These are phyloP conservation scores for Hymenoscyphus albidus DNA, from an alignment of 2,329 filamentous ascomycete species.

Conservation along the genomic window DNA sequence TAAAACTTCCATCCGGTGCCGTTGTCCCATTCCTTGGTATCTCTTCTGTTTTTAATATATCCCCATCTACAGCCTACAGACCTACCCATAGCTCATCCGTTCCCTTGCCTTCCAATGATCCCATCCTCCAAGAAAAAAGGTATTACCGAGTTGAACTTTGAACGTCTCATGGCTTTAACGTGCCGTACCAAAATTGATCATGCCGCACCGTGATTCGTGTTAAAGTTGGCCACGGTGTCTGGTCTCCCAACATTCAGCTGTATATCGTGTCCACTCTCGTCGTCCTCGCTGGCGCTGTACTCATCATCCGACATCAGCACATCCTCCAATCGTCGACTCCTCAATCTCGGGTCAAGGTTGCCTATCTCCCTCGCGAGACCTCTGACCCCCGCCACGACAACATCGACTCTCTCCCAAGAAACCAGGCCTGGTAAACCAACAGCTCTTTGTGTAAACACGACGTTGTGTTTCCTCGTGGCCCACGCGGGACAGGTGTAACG, in stretches of 20 bases:
- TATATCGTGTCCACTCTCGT: constrained; percentile 17
- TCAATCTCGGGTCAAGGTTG: constrained; percentile 22
- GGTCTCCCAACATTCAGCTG: constrained; percentile 31
- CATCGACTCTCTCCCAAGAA: constrained; percentile 24
- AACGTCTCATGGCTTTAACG: not conserved
- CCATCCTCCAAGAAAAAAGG: not conserved
- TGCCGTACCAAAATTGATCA: constrained; percentile 6
- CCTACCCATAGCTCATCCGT: not conserved
- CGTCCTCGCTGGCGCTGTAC: constrained; percentile 11
- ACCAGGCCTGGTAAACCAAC: constrained; percentile 24
- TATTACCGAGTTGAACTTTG: not conserved
- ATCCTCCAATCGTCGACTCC: constrained; percentile 20
- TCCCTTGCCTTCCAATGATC: not conserved
- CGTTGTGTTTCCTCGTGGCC: constrained; percentile 21
- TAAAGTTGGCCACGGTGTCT: constrained; percentile 26
- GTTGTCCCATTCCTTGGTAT: not conserved
- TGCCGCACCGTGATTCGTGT: constrained; percentile 5
- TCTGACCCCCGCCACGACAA: constrained; percentile 27
- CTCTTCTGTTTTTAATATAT: not conserved
- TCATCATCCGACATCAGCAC: constrained; percentile 17
- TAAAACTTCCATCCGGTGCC: not conserved
- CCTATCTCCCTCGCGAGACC: constrained; percentile 23
- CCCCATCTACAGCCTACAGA: too few species aligned
- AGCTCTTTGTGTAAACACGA: constrained; percentile 27
- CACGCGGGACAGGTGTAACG: constrained; percentile 30